Conservation (phyloP, 2,329 filamentous ascomycete genomes). For the Tetracladium maxilliforme region DNA sequence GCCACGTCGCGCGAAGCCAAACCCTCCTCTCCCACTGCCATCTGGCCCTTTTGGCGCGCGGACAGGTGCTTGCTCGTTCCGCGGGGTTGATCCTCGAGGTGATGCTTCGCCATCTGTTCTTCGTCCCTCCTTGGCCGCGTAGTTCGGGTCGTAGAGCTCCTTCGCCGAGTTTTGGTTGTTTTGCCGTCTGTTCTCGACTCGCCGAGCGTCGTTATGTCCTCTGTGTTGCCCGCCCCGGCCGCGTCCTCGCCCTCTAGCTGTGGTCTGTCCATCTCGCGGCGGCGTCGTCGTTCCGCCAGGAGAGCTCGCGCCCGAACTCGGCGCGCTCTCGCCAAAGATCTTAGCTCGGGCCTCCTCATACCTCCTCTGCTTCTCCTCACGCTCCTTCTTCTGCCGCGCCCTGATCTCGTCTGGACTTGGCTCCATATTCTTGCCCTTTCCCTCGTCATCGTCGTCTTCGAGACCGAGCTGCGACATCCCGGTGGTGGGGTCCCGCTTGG, state of each 20-base stretch:
- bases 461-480: conserved; percentile 28
- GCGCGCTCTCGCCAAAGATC: conserved; percentile 62
- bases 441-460: conserved; percentile 49
- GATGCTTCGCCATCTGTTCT: conserved; percentile 22
- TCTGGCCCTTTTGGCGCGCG: conserved; percentile 69
- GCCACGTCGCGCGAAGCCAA: conserved; percentile 58
- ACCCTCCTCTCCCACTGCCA: conserved; percentile 59
- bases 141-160: conserved; percentile 69
- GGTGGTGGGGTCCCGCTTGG: conserved; percentile 38
- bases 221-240: conserved; percentile 19
- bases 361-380: conserved; percentile 77
- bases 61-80: conserved; percentile 52
- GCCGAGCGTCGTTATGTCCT: conserved; percentile 13
- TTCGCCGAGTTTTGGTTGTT: conserved; percentile 19
- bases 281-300: conserved; percentile 49
- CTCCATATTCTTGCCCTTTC: conserved; percentile 44
- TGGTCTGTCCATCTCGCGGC: conserved; percentile 34
- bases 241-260: conserved; percentile 29
- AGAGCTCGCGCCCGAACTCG: conserved; percentile 36
- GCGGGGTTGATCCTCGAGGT: conserved; percentile 28
- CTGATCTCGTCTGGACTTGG: conserved; percentile 64
- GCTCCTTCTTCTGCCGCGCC: conserved; percentile 61
- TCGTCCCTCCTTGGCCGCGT: conserved; percentile 43
- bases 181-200: conserved; percentile 17
- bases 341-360: conserved; percentile 83